Evolutionary conservation across 2,329 filamentous ascomycete species (phyloP).

Genomic region (Phoma sp.): DNA sequence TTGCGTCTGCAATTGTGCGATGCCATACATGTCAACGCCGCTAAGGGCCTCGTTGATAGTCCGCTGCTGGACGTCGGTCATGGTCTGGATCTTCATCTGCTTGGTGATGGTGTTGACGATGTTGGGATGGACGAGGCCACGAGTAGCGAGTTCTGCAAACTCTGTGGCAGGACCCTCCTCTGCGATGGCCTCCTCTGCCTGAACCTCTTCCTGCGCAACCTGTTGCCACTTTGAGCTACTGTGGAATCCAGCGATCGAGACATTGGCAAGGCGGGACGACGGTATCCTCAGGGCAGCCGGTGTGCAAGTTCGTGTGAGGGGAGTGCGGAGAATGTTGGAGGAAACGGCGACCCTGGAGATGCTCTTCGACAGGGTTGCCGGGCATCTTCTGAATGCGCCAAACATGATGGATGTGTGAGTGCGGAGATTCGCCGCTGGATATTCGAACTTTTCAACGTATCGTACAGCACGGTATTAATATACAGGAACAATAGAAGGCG

Average conservation of each 20-base stretch:
- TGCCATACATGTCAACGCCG: slow-evolving; percentile 78
- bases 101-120: slow-evolving; percentile 72
- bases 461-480: slow-evolving; percentile 3
- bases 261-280: slow-evolving; percentile 25
- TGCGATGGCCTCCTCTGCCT: slow-evolving; percentile 22
- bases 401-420: slow-evolving; percentile 49
- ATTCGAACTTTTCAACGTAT: not conserved
- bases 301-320: slow-evolving; percentile 22
- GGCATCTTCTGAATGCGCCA: slow-evolving; percentile 49
- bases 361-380: slow-evolving; percentile 45
- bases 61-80: slow-evolving; percentile 90
- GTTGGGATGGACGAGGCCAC: slow-evolving; percentile 63
- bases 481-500: not conserved
- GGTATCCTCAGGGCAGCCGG: slow-evolving; percentile 28
- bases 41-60: slow-evolving; percentile 82
- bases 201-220: slow-evolving; percentile 33
- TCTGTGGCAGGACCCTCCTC: slow-evolving; percentile 45
- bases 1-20: not conserved
- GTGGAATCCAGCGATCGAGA: slow-evolving; percentile 46
- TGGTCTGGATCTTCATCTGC: slow-evolving; percentile 76
- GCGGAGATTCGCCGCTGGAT: slow-evolving; percentile 13
- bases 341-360: slow-evolving; percentile 33
- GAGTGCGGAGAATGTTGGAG: slow-evolving; percentile 32
- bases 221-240: slow-evolving; percentile 48
- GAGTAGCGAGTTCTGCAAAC: slow-evolving; percentile 53